A percentile compares a stretch with the other conserved stretches of the same genome.
These are phyloP conservation scores for Melianthus villosus DNA, from an alignment of 441 rosid species.

Conservation along the genomic window DNA sequence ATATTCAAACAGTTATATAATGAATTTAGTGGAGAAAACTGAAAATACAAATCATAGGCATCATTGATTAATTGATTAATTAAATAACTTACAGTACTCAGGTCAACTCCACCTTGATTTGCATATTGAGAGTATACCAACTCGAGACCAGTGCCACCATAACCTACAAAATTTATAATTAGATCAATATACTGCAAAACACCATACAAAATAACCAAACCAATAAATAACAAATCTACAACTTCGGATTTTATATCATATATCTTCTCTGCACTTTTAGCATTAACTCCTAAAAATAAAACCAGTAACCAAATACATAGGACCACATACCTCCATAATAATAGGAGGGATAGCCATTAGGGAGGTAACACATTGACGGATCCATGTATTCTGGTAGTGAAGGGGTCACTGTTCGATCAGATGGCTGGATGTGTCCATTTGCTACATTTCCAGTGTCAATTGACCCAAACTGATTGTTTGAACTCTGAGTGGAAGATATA, in stretches of 20 bases:
- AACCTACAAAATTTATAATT: background rate
- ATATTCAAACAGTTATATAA: too few species aligned
- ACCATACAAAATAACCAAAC: background rate
- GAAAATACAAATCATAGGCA: too few species aligned
- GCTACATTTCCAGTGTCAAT: conserved; percentile 4
- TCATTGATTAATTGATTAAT: background rate
- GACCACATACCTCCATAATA: conserved; percentile 11
- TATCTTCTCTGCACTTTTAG: too few species aligned
- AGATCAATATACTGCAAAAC: conserved; percentile 5
- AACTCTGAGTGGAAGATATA: background rate
- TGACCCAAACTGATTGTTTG: conserved; percentile 36
- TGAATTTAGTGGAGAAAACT: too few species aligned
- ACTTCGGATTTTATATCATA: too few species aligned
- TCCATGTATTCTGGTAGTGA: conserved; percentile 4
- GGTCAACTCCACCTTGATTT: conserved; percentile 10
- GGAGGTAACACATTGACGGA: conserved; percentile 8
- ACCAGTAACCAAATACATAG: too few species aligned
- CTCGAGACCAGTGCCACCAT: conserved; percentile 7
- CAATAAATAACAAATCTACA: background rate
- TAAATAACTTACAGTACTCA: conserved; percentile 8
- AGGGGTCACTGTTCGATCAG: conserved; percentile 10
- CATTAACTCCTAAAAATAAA: too few species aligned
- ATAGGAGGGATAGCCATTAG: conserved; percentile 21
- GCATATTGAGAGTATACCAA: conserved; percentile 10
- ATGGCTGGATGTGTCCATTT: conserved; percentile 6